phyloP scores from a whole-genome alignment of 1,284 basidiomycete genomes.

The Afroboletus lepidellus region DNA sequence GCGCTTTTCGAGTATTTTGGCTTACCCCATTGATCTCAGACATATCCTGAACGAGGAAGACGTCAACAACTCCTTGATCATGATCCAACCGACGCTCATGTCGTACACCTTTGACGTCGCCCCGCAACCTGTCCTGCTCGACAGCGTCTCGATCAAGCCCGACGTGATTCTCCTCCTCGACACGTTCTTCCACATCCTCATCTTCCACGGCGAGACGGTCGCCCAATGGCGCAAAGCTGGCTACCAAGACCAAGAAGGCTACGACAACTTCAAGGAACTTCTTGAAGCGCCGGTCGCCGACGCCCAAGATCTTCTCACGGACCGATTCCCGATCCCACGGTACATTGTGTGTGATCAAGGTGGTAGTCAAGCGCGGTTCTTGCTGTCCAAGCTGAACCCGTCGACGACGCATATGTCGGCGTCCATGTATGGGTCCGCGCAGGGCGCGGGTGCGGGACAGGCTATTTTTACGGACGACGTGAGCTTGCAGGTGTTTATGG shows the following conservation, averaged over 20 bases:
- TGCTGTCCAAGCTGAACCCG: conserved; percentile 95
- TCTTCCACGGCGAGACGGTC: conserved; percentile 98
- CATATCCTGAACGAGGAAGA: conserved; percentile 97
- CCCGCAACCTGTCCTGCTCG: conserved; percentile 93
- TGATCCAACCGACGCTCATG: conserved; percentile 99
- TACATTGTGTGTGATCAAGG: conserved; percentile 99
- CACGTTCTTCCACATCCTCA: conserved; percentile 99
- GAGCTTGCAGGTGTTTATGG: conserved; percentile 95
- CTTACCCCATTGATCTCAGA: conserved; percentile 40
- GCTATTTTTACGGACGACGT: conserved; percentile 99
- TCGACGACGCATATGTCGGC: conserved; percentile 96
- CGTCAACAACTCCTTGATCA: conserved; percentile 98
- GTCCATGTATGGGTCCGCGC: conserved; percentile 78
- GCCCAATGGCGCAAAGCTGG: conserved; percentile 99
- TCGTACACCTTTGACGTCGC: conserved; percentile 92
- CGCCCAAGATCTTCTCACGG: conserved; percentile 90
- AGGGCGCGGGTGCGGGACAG: conserved; percentile 69
- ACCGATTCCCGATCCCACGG: conserved; percentile 95
- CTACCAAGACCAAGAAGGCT: conserved; percentile 98
- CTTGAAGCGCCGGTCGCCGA: conserved; percentile 81
- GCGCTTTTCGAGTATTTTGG: not conserved
- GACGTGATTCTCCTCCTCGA: conserved; percentile 98
- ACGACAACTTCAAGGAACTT: conserved; percentile 97
- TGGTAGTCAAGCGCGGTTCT: conserved; percentile 95
- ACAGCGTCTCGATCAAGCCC: conserved; percentile 96